Percentiles rank a stretch among this genome's conserved stretches.
These are phyloP conservation scores for Tolypocladium cylindrosporum DNA, from an alignment of 2,329 filamentous ascomycete species.

Conservation along the genomic window DNA sequence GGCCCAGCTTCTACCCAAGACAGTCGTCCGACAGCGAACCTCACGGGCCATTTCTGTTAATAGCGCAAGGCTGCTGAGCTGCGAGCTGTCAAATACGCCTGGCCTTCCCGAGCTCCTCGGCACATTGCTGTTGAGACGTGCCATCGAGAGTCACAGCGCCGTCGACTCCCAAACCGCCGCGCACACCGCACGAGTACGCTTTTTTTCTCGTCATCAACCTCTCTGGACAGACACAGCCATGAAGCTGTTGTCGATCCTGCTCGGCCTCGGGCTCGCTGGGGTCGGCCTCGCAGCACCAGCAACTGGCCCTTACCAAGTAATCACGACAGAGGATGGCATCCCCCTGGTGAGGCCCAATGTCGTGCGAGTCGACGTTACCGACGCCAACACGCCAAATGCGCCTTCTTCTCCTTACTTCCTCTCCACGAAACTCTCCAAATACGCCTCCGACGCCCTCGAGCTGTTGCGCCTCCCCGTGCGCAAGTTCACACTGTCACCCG, in stretches of 20 bases:
- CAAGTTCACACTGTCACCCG: slow-evolving; percentile 4
- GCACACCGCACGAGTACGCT: background rate
- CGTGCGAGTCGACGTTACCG: slow-evolving; percentile 3
- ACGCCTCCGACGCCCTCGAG: slow-evolving; percentile 4
- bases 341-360: background rate
- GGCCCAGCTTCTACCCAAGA: background rate
- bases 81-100: background rate
- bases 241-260: slow-evolving; percentile 1
- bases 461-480: slow-evolving; percentile 2
- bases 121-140: background rate
- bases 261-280: slow-evolving; percentile 2
- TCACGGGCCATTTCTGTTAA: background rate
- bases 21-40: background rate
- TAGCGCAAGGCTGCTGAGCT: background rate
- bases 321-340: slow-evolving; percentile 1
- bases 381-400: background rate
- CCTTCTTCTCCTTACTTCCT: background rate
- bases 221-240: background rate
- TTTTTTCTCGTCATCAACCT: background rate
- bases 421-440: background rate
- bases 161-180: background rate
- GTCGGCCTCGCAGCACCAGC: slow-evolving; percentile 5
- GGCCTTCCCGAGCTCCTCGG: background rate
- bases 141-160: background rate
- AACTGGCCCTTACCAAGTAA: background rate